Evolutionary conservation across 2,329 filamentous ascomycete species (phyloP), one percentile per base, ranked within the genome.

Genomic region (Clathrospora elynae): DNA sequence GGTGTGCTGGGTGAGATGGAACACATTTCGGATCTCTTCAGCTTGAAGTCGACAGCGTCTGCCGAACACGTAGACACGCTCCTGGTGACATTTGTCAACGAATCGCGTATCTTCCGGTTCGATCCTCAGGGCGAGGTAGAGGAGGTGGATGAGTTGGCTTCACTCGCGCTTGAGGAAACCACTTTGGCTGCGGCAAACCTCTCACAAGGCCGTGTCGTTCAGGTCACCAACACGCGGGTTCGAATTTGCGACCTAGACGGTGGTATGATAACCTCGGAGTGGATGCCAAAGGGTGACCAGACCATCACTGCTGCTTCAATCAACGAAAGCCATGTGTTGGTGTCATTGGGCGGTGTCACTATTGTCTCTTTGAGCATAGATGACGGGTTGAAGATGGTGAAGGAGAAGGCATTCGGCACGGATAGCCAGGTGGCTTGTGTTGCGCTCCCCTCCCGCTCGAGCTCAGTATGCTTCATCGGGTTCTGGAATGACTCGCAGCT

Each of bases 401-500:
- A 77, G 4, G 73, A 81, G 46, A 85, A 86, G 61, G 75, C 82
- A 4, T 81, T 89, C 35, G 76, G 78, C 1, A 73, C 79, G 11
- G 77, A 83, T 22, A 87, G 90, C 52, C 90, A 97, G 66, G 82
- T 97, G 22, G 88, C 93, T 2, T 95, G 91, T 59, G 77, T 97
- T 7, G 84, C 92, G 32, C 79, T 93, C 2, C 84, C 90, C 0
- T 75, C 80, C 3, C 75, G 81, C 23, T 73, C 85, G 10, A 74
- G 78, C 4, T 76, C 81, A 34, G 74, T 90, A 20, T 92, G 87
- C 42, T 85, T 96, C 18, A 79, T 93, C 11, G 91, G 90, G 1
- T 93, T 95, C 71, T 97, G 92, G 83, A 84, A 87, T 50, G 85
- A 85, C n/a, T 88, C 89, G 5, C 82, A 82, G 8, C 80, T 97